Evolutionary conservation across 1,284 basidiomycete genomes (phyloP), one percentile per base, ranked within the genome.

Genomic region (Mycena sp.): DNA sequence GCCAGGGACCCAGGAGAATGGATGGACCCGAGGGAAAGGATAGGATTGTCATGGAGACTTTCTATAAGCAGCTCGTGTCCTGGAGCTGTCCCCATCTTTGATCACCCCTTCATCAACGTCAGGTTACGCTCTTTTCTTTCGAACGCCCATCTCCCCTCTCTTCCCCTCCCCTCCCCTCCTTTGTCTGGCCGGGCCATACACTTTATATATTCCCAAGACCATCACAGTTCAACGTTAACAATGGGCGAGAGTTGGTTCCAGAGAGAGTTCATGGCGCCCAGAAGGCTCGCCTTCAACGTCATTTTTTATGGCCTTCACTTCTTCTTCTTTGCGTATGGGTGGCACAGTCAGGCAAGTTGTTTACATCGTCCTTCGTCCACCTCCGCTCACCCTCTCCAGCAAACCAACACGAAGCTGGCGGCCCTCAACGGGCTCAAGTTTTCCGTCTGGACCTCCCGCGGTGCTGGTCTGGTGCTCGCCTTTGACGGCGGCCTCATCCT

Each of bases 391-490:
- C 53, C 28, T 61, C 50, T 46, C n/a, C 67, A 94, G 90, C 80
- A 70, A 74, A 85, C 84, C 7, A 88, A 94, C 77, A 25, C 63
- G 50, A 84, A 80, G 64, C 83, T 96, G 37, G 82, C 87, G 50
- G 90, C 85, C 26, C 85, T 96, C 60, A 96, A 96, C 72, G 82
- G 74, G 9, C 84, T 96, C 69, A 84, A 77, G 63, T 95, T 82
- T 76, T 94, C 93, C 16, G 92, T 95, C 35, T 96, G 94, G 94
- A 81, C 75, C 9, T 95, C 93, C 63, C 88, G 94, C 66, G 94
- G 93, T 46, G 94, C 94, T 46, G 94, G 93, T 72, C 87, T 95
- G 44, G 90, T 90, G 53, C 87, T 96, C 43, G 94, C 93, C 14
- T 88, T 90, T 73, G 87, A 94, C 76, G 93, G 93, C 6, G 89